These are phyloP conservation scores for Scytalidium lignicola DNA, from an alignment of 2,329 filamentous ascomycete genomes.

Conservation along the genomic window DNA sequence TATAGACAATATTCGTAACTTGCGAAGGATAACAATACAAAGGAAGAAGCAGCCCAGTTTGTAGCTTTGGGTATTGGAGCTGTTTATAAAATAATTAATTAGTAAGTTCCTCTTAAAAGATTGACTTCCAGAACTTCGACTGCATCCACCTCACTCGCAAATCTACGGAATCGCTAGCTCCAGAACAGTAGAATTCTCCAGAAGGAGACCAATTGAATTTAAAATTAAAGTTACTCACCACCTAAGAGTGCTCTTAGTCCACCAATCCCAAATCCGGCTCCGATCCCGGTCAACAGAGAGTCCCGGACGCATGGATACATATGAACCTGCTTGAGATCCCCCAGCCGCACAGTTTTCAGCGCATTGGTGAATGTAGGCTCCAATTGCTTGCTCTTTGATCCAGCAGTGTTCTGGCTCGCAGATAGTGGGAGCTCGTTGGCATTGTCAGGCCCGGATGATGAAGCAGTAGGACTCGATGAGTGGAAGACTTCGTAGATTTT, in stretches of 20 bases:
- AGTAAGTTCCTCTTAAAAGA: neutral
- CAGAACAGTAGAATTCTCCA: no score
- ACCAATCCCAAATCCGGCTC: conserved; percentile 69
- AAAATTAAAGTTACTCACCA: conserved; percentile 44
- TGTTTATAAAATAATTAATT: conserved; percentile 27
- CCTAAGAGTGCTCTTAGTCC: conserved; percentile 68
- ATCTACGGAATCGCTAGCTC: no score
- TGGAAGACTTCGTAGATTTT: conserved; percentile 37
- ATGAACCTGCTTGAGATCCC: conserved; percentile 69
- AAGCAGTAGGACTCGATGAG: conserved; percentile 3
- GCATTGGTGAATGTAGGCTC: conserved; percentile 52
- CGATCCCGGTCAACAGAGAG: conserved; percentile 78
- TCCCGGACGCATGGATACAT: conserved; percentile 80
- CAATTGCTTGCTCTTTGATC: conserved; percentile 10
- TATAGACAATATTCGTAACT: conserved; percentile 84
- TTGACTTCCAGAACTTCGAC: no score
- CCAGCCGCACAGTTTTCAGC: conserved; percentile 58
- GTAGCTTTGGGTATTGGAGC: conserved; percentile 61
- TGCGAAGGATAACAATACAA: conserved; percentile 61
- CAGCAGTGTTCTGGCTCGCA: conserved; percentile 29
- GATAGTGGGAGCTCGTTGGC: conserved; percentile 28
- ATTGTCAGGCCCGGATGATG: conserved; percentile 12
- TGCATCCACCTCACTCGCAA: no score
- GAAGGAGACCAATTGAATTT: no score
- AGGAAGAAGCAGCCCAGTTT: conserved; percentile 82